Evolutionary conservation across 371 early-diverging fungal genomes (phyloP), one percentile per base, ranked within the genome.

Genomic region (Haplosporangium sp.): DNA sequence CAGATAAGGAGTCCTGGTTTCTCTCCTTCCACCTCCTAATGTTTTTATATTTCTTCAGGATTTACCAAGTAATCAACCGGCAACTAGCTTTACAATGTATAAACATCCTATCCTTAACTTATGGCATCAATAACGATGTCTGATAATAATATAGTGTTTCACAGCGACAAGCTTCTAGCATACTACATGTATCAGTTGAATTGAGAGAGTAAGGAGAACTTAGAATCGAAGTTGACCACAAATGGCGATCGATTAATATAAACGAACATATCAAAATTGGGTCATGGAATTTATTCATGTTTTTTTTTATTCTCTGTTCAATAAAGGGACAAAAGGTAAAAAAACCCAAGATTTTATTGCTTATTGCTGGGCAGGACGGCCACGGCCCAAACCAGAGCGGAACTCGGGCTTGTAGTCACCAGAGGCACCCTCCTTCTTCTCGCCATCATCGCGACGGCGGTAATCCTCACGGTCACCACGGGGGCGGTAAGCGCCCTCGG

Each of bases 401-500:
- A 98, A 98, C 88, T 97, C 96, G 74, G 98, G 97, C 88, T 93
- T 92, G 92, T 93, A 97, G 88, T 94, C 95, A 83, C 95, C 96
- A 63, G 91, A 83, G 79, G 96, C 96, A 79, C 93, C 96, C 88
- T 96, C 96, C 93, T 96, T 96, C 88, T 92, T 92, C 83, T 85
- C 90, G 70, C 86, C 86, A 71, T 90, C 91, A 82, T 92, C 91
- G 61, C 93, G 89, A 76, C 96, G 95, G 74, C 95, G 90, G 92
- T 97, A 96, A 68, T 89, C 94, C 84, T 94, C 96, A 69, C 92
- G 89, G 74, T 91, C 91, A 86, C 90, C 87, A 84, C 91, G 90
- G 84, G 86, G 87, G 84, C 92, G 90, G 88, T 84, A 86, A 66
- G 83, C 87, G 72, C 88, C 87, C 82, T 88, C 89, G 55, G 81